Percentiles rank a stretch among this genome's conserved stretches.
These are phyloP conservation scores for Colletotrichum filicis DNA, from an alignment of 2,329 filamentous ascomycete genomes.

Conservation along the genomic window DNA sequence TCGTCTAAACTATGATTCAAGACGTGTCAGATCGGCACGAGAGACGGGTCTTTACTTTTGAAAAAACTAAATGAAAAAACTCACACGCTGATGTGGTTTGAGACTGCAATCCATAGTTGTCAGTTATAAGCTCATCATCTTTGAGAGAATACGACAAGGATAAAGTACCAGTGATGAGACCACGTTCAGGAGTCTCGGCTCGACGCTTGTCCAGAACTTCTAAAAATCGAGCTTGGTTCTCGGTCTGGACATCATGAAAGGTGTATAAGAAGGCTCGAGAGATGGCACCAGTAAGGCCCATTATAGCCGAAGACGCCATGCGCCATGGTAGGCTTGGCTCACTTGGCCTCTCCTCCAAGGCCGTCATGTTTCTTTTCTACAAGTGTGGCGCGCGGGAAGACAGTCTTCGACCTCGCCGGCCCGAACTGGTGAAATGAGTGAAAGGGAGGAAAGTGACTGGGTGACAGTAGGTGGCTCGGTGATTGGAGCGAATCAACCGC, in stretches of 20 bases:
- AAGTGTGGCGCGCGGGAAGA: background rate
- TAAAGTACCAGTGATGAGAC: constrained; percentile 76
- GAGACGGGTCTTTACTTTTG: constrained; percentile 16
- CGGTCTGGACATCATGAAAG: constrained; percentile 79
- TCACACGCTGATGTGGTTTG: constrained; percentile 90
- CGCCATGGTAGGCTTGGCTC: constrained; percentile 77
- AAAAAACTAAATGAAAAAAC: constrained; percentile 48
- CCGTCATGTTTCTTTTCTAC: constrained; percentile 2
- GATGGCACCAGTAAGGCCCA: constrained; percentile 77
- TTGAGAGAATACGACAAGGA: background rate
- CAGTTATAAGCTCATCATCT: constrained; percentile 3
- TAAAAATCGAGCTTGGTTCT: constrained; percentile 81
- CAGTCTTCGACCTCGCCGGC: background rate
- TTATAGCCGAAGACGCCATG: constrained; percentile 76
- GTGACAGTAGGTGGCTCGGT: background rate
- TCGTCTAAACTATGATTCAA: constrained; percentile 80
- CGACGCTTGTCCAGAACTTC: constrained; percentile 78
- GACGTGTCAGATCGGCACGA: constrained; percentile 18
- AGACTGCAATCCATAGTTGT: constrained; percentile 64
- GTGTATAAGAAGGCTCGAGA: constrained; percentile 81
- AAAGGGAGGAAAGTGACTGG: background rate
- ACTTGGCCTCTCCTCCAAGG: constrained; percentile 37
- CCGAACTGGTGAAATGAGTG: background rate
- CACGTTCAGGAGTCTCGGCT: constrained; percentile 73
- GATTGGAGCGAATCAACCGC: constrained; percentile 6